A percentile compares a stretch with the other conserved stretches of the same genome.
phyloP scores from a whole-genome alignment of 2,329 filamentous ascomycete species.

The Aspergillus fructus region DNA sequence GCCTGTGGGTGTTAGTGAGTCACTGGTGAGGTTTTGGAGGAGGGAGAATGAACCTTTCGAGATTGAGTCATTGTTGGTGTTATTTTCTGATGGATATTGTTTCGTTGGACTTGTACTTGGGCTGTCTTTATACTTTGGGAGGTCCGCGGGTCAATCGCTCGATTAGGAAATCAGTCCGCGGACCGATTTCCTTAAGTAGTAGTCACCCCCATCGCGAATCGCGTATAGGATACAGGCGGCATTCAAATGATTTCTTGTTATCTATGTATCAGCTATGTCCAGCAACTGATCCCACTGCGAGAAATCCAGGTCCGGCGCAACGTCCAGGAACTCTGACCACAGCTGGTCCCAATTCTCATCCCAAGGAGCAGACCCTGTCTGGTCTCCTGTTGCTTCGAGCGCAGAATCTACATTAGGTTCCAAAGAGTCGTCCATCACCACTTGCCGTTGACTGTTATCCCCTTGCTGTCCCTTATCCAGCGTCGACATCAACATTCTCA shows the following conservation, averaged over 20 bases:
- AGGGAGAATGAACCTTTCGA: not conserved
- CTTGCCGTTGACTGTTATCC: not conserved
- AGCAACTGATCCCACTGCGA: not conserved
- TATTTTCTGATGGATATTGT: not conserved
- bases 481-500: not conserved
- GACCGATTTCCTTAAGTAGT: accelerated
- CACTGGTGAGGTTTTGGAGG: not conserved
- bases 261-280: not conserved
- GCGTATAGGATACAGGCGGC: no score
- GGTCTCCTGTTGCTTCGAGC: not conserved
- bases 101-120: not conserved
- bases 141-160: not conserved
- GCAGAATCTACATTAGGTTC: no score
- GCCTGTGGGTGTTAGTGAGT: not conserved
- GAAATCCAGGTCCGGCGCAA: not conserved
- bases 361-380: not conserved
- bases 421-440: not conserved
- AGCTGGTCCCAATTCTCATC: not conserved
- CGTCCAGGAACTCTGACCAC: not conserved
- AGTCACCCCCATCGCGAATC: no score
- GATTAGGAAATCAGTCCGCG: accelerated
- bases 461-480: not conserved
- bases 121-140: not conserved
- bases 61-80: not conserved
- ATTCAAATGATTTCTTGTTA: not conserved